These are phyloP conservation scores for Leucosporidium scottii DNA, from an alignment of 768 basidiomycete genomes.

Conservation along the genomic window DNA sequence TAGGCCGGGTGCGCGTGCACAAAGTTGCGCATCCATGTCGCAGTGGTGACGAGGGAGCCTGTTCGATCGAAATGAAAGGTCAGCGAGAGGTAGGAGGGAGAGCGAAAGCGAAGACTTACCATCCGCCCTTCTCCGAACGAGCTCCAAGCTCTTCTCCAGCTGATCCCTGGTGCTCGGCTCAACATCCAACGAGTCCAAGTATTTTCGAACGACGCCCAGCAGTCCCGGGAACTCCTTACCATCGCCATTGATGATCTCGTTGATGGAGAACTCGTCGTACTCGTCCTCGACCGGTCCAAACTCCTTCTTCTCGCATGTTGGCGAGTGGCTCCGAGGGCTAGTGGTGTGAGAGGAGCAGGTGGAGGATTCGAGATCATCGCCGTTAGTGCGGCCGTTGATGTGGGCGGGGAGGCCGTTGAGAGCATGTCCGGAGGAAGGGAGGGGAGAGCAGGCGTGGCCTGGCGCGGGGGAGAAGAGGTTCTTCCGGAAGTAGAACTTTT, in stretches of 20 bases:
- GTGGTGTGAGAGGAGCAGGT: slow-evolving; percentile 24
- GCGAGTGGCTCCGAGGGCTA: slow-evolving; percentile 30
- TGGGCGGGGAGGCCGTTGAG: slow-evolving; percentile 23
- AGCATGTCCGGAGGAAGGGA: slow-evolving; percentile 11
- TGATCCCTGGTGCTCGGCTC: slow-evolving; percentile 39
- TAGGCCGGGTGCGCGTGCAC: slow-evolving; percentile 86
- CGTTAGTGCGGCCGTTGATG: slow-evolving; percentile 36
- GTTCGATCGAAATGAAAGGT: slow-evolving; percentile 7
- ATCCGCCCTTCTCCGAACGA: slow-evolving; percentile 68
- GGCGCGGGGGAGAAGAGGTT: slow-evolving; percentile 54
- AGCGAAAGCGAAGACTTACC: slow-evolving; percentile 50
- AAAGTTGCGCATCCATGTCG: slow-evolving; percentile 88
- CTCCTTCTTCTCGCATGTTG: slow-evolving; percentile 3
- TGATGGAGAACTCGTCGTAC: slow-evolving; percentile 83
- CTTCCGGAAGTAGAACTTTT: slow-evolving; percentile 85
- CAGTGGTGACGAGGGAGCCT: slow-evolving; percentile 68
- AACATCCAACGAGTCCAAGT: slow-evolving; percentile 78
- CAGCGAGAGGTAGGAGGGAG: neutral
- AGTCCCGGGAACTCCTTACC: slow-evolving; percentile 8
- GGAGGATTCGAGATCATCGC: neutral
- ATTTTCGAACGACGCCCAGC: slow-evolving; percentile 41
- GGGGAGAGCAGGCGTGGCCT: slow-evolving; percentile 19
- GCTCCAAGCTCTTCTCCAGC: slow-evolving; percentile 56
- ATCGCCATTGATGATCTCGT: slow-evolving; percentile 85
- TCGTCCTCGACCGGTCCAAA: slow-evolving; percentile 62